These are phyloP conservation scores for Ophiostoma sp. DNA, from an alignment of 2,329 filamentous ascomycete genomes.

Conservation along the genomic window DNA sequence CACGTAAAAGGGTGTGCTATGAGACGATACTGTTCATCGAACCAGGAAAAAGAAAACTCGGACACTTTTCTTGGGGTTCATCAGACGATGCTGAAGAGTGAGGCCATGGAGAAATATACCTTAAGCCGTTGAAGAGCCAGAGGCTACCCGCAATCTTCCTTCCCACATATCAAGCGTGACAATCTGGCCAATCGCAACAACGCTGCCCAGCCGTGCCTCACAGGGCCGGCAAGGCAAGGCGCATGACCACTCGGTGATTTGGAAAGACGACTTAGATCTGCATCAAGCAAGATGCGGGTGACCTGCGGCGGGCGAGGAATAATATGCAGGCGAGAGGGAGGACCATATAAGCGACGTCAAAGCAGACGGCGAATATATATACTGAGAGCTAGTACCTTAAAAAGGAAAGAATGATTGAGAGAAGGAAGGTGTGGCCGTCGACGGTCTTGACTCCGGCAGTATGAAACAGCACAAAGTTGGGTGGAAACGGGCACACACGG, in stretches of 20 bases:
- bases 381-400: too few species aligned
- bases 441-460: not conserved
- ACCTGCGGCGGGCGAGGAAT: not conserved
- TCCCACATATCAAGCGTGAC: not conserved
- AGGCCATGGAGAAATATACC: not conserved
- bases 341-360: not conserved
- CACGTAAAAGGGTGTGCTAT: not conserved
- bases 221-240: not conserved
- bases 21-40: not conserved
- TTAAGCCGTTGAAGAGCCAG: not conserved
- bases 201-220: not conserved
- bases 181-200: constrained; percentile 9
- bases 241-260: not conserved
- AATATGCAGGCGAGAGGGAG: not conserved
- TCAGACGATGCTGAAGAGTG: not conserved
- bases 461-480: not conserved
- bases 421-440: not conserved
- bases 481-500: constrained; percentile 10
- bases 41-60: not conserved
- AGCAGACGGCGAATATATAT: not conserved
- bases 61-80: not conserved
- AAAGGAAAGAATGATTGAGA: not conserved
- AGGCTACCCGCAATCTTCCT: not conserved
- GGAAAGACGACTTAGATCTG: not conserved
- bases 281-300: not conserved